Evolutionary conservation across 257 asterid species (phyloP), one percentile per base, ranked within the genome.

Genomic region (Gynochthodes officinalis): DNA sequence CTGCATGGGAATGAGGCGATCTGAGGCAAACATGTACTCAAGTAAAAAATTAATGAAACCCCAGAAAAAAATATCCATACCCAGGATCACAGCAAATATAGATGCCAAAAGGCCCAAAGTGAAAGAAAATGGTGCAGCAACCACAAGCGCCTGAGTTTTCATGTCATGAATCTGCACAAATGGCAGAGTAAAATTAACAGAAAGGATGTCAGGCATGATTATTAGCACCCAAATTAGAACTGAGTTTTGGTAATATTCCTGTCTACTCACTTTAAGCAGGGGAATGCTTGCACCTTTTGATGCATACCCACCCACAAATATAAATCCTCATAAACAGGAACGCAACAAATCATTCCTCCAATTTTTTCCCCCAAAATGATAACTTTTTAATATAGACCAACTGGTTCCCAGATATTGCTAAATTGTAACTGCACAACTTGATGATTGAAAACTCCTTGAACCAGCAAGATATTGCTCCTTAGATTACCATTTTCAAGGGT

Each of bases 71-170:
- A 7, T 35, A 60, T 43, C 11, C 78, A 0, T 86, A 93, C 97
- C 92, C 73, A 86, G 74, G 72, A 89, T 76, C 40, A 94, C 81
- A 1, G 97, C 93, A 43, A 89, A 82, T 30, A 83, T 84, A 58
- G 98, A 91, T 40, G 93, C 80, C 71, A 80, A 78, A 73, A 94
- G 79, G 69, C 90, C 96, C 84, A 94, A 80, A 1, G 96, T 85
- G 77, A 93, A 89, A 66, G 97, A 75, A 77, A 88, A 87, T 23
- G 97, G 98, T 37, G 93, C 96, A 72, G 96, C 86, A 73, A 93
- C 54, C 67, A 88, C 78, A 64, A 93, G 89, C 25, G 97, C 88
- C 63, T 82, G 81, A 40, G 75, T 80, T 84, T 78, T 87, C 96
- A 91, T 77, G 69, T 88, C 90, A 66, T 65, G 83, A 15, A 87